Conservation (phyloP, 2,329 filamentous ascomycete species). For the Claviceps quebecensis region DNA sequence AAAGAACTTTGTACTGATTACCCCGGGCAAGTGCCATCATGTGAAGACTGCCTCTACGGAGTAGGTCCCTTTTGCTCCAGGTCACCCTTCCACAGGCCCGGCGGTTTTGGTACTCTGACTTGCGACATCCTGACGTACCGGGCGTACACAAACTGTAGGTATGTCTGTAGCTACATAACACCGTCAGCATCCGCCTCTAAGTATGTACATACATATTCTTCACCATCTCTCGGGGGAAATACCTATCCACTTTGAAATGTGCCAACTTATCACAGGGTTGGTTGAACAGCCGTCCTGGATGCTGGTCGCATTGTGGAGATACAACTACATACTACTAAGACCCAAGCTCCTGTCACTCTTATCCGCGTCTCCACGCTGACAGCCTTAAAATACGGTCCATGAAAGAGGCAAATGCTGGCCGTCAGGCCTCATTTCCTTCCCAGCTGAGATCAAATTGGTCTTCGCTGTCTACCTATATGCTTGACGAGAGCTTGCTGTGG, state of each 20-base stretch:
- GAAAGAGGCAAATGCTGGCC: not conserved
- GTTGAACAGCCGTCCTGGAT: not conserved
- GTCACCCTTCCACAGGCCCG: not conserved
- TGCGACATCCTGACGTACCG: slow-evolving; percentile 1
- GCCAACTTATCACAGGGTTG: not conserved
- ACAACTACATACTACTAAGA: not conserved
- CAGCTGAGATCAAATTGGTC: not conserved
- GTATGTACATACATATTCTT: not conserved
- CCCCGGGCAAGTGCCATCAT: slow-evolving; percentile 1
- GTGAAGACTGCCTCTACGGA: not conserved
- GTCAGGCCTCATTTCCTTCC: not conserved
- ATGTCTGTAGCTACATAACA: not conserved
- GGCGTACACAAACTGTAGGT: not conserved
- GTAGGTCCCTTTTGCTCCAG: not conserved
- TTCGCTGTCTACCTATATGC: not conserved
- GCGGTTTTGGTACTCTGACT: not conserved
- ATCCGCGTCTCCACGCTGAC: not conserved
- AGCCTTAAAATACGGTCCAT: not conserved
- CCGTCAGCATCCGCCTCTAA: not conserved
- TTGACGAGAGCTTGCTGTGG: too few relatives aligned
- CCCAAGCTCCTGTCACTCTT: not conserved
- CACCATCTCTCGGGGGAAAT: not conserved
- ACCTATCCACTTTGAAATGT: slow-evolving; percentile 3
- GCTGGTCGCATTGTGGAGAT: slow-evolving; percentile 1
- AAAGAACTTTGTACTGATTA: not conserved